Base-by-base conservation (phyloP, 2,329 filamentous ascomycete species). In the Penicillium sp. region DNA sequence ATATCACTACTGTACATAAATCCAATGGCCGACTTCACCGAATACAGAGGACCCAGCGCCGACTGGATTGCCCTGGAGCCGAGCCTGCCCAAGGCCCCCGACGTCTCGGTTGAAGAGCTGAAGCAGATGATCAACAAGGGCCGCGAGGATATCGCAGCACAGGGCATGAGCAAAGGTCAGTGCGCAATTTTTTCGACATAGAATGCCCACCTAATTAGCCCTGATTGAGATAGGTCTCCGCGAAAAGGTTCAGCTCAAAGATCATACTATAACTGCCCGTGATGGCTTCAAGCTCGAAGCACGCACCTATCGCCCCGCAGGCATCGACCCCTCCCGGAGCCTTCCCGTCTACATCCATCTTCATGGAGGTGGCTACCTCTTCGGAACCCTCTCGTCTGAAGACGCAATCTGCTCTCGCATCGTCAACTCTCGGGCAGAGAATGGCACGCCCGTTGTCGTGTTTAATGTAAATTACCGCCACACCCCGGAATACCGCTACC, bases 391-490 rank as follows among this genome's bases (percentile, higher is more conserved):
- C 2, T 57, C 64, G 1, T 76, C 76, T 0, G 82, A 85, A 53
- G 81, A 85, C 48, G 75, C 76, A 0, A 71, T 69, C 1, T 85
- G 81, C 55, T 66, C 76, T 0, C 70, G 73, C 0, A 74, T 82
- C 9, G 77, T 80, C 0, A 62, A 75, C 11, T 49, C 55, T 0
- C 57, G 65, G 4, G 43, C 52, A 1, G 70, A 56, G 2, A 55
- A 59, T 5, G 45, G 28, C 16, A 47, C 47, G 1, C 66, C 64
- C 4, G 43, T 77, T 2, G 66, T 79, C 0, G 80, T 84, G 0
- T 58, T 84, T 1, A 81, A 82, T 38, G 69, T 84, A 11, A 81
- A 82, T 56, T 85, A 85, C 61, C 77, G 83, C 0, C 81, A 85
- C 58, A 81, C 81, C 0, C 82, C 82, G 0, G 77, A 84, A 46